These are phyloP conservation scores for Aureobasidium sp. DNA, from an alignment of 2,329 filamentous ascomycete genomes.

Conservation along the genomic window DNA sequence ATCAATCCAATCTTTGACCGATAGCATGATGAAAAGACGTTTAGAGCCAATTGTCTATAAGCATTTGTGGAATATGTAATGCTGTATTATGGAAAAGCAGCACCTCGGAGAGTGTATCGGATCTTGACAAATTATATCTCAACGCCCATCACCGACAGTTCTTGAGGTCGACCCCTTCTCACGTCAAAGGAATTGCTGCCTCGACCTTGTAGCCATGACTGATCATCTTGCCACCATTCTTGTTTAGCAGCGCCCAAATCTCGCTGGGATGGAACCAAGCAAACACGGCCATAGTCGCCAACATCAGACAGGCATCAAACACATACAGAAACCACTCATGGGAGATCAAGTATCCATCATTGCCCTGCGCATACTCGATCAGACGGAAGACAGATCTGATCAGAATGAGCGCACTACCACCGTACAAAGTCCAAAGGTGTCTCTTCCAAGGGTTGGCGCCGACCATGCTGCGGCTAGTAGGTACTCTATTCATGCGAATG, in stretches of 20 bases:
- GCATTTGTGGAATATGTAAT: no score
- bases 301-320: slow-evolving; percentile 24
- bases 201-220: not conserved
- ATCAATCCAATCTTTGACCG: slow-evolving; percentile 26
- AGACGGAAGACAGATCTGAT: slow-evolving; percentile 42
- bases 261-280: slow-evolving; percentile 19
- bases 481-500: slow-evolving; percentile 18
- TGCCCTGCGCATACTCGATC: slow-evolving; percentile 40
- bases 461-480: slow-evolving; percentile 16
- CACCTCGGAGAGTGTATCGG: no score
- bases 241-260: slow-evolving; percentile 3
- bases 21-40: not conserved
- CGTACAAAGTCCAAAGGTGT: slow-evolving; percentile 37
- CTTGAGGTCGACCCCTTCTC: not conserved
- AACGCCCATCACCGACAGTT: no score
- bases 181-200: not conserved
- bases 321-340: slow-evolving; percentile 36
- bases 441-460: slow-evolving; percentile 28
- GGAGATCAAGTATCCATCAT: slow-evolving; percentile 35
- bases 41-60: no score
- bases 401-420: slow-evolving; percentile 38
- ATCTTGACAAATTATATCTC: no score
- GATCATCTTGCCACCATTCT: slow-evolving; percentile 4
- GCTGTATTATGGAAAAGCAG: no score
- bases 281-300: slow-evolving; percentile 19